A percentile compares a stretch with the other conserved stretches of the same genome.
These are phyloP conservation scores for Cruciata laevipes DNA, from an alignment of 257 asterid genomes.

Conservation along the genomic window DNA sequence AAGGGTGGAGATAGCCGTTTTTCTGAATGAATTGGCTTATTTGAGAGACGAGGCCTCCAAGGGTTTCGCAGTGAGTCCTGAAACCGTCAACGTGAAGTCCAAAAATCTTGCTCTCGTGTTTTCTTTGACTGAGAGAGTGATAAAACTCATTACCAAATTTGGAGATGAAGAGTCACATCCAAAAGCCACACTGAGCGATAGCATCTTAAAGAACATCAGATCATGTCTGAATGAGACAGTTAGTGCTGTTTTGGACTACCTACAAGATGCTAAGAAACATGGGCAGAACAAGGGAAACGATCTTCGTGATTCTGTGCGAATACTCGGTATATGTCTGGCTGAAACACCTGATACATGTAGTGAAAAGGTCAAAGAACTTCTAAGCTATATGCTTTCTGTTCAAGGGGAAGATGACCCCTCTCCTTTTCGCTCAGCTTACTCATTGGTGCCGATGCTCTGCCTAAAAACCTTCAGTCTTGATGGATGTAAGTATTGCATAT, in stretches of 20 bases:
- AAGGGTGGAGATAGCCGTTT: constrained; percentile 82
- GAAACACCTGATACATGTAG: constrained; percentile 71
- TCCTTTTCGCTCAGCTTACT: constrained; percentile 51
- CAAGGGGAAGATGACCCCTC: constrained; percentile 67
- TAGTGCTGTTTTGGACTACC: constrained; percentile 61
- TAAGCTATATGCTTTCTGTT: constrained; percentile 69
- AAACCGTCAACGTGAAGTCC: constrained; percentile 35
- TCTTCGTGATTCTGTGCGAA: constrained; percentile 78
- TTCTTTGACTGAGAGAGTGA: constrained; percentile 74
- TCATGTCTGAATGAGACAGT: constrained; percentile 71
- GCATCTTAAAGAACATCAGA: constrained; percentile 54
- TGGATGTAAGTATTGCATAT: constrained; percentile 55
- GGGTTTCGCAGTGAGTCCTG: constrained; percentile 35
- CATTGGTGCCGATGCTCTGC: constrained; percentile 82
- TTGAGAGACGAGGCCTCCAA: constrained; percentile 62
- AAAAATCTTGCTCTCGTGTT: constrained; percentile 66
- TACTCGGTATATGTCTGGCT: constrained; percentile 90
- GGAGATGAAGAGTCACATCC: constrained; percentile 42
- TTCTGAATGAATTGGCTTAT: constrained; percentile 75
- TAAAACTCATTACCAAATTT: constrained; percentile 58
- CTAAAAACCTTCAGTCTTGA: constrained; percentile 62
- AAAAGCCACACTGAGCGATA: constrained; percentile 38
- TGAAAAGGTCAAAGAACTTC: constrained; percentile 63
- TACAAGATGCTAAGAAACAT: constrained; percentile 87
- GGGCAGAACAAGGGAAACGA: constrained; percentile 79